Conservation (phyloP, 1,284 basidiomycete genomes). For the Leccinum angustisporum region DNA sequence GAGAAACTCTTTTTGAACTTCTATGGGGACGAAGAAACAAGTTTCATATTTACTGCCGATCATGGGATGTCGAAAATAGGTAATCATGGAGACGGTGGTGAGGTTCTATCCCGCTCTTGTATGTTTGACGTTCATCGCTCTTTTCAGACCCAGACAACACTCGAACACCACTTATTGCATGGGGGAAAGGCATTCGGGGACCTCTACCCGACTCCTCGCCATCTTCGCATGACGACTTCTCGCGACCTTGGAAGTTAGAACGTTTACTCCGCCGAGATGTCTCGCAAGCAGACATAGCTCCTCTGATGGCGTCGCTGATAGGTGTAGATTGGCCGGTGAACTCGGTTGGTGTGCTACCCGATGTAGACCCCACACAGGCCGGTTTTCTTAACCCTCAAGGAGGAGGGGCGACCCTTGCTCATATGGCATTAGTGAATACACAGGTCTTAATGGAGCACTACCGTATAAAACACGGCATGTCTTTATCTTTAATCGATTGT, state of each 20-base stretch:
- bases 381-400: constrained; percentile 50
- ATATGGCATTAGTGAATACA: constrained; percentile 69
- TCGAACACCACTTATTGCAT: constrained; percentile 81
- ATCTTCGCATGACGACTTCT: constrained; percentile 69
- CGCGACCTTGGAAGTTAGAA: constrained; percentile 57
- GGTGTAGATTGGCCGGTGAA: constrained; percentile 76
- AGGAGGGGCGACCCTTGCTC: constrained; percentile 48
- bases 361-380: constrained; percentile 53
- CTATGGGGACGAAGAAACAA: constrained; percentile 70
- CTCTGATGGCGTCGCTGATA: constrained; percentile 75
- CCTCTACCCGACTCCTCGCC: constrained; percentile 55
- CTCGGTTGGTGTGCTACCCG: constrained; percentile 73
- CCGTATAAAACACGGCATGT: constrained; percentile 70
- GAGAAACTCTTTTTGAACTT: constrained; percentile 66
- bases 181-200: constrained; percentile 77
- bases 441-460: constrained; percentile 81
- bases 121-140: constrained; percentile 8
- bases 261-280: constrained; percentile 69
- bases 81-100: constrained; percentile 88
- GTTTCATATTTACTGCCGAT: constrained; percentile 85
- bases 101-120: constrained; percentile 21
- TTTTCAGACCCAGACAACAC: constrained; percentile 81
- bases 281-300: constrained; percentile 83
- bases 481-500: neutral
- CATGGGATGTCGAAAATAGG: constrained; percentile 91